phyloP scores from a whole-genome alignment of 1,284 basidiomycete species.

The Apiotrichum akiyoshidainum region DNA sequence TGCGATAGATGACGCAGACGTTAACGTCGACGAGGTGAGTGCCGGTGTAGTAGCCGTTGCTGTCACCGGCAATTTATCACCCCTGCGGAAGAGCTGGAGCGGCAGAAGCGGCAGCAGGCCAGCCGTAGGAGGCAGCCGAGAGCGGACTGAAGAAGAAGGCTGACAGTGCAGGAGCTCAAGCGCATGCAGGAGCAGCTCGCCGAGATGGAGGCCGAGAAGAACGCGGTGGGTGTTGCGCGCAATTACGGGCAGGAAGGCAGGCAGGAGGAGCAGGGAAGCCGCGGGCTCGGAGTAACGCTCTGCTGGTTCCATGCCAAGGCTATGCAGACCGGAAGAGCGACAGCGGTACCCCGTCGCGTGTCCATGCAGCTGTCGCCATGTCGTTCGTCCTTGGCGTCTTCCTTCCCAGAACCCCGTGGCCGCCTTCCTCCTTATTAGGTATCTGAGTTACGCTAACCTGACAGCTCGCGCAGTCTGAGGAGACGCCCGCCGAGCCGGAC shows the following conservation, averaged over 20 bases:
- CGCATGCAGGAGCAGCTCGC: conserved; percentile 87
- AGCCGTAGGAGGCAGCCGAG: not conserved
- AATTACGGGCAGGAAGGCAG: not conserved
- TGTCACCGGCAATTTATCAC: not conserved
- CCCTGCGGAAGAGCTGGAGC: not conserved
- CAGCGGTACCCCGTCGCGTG: not conserved
- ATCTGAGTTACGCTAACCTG: not conserved
- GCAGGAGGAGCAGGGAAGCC: no score
- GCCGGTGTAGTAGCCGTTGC: not conserved
- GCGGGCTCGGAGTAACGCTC: not conserved
- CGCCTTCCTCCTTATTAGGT: not conserved
- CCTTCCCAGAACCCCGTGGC: not conserved
- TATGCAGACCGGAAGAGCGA: not conserved
- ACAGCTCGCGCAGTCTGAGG: conserved; percentile 19
- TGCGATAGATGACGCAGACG: conserved; percentile 37
- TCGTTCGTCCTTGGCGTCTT: no score
- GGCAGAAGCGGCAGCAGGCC: not conserved
- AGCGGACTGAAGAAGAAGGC: not conserved
- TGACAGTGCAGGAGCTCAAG: conserved; percentile 51
- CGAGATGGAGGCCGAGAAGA: conserved; percentile 81
- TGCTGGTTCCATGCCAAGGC: no score
- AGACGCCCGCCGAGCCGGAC: conserved; percentile 23
- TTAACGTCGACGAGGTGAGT: conserved; percentile 45
- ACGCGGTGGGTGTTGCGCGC: conserved; percentile 55
- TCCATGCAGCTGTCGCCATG: no score